Conservation (phyloP, 2,329 filamentous ascomycete species). For the Mycosphaerelloides madeirae region DNA sequence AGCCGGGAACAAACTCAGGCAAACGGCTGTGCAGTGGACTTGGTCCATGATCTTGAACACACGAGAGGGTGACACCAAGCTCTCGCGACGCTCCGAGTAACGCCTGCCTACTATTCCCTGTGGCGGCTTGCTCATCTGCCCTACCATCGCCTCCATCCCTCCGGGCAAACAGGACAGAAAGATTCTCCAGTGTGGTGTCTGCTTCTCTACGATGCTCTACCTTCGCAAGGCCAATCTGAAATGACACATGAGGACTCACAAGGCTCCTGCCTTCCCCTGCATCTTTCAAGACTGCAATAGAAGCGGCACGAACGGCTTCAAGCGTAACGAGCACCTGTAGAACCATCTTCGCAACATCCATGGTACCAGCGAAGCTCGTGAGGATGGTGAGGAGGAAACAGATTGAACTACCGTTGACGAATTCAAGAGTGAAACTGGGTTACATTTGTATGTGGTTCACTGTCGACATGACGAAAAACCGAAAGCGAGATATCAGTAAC, state of each 20-base stretch:
- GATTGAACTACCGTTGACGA: no score
- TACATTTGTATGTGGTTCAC: no score
- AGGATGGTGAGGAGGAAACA: no score
- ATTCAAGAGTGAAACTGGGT: no score
- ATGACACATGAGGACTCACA: slow-evolving; percentile 22
- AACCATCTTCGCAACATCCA: slow-evolving; percentile 11
- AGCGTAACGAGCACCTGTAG: slow-evolving; percentile 8
- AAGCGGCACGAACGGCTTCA: slow-evolving; percentile 6
- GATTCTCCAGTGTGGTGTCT: slow-evolving; percentile 18
- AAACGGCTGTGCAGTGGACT: no score
- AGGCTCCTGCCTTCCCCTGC: slow-evolving; percentile 6
- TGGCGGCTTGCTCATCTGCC: slow-evolving; percentile 4
- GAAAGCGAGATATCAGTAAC: no score
- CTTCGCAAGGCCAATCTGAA: slow-evolving; percentile 22
- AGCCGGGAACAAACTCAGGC: no score
- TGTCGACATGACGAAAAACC: no score
- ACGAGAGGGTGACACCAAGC: no score
- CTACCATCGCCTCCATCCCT: slow-evolving; percentile 1
- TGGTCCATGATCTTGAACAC: no score
- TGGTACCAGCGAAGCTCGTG: not conserved
- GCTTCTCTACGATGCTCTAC: slow-evolving; percentile 18
- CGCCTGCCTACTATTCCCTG: no score
- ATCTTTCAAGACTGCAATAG: slow-evolving; percentile 10
- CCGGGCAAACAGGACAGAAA: slow-evolving; percentile 4
- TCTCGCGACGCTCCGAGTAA: no score